These are phyloP conservation scores for Iberis amara DNA, from an alignment of 441 rosid species.

Conservation along the genomic window DNA sequence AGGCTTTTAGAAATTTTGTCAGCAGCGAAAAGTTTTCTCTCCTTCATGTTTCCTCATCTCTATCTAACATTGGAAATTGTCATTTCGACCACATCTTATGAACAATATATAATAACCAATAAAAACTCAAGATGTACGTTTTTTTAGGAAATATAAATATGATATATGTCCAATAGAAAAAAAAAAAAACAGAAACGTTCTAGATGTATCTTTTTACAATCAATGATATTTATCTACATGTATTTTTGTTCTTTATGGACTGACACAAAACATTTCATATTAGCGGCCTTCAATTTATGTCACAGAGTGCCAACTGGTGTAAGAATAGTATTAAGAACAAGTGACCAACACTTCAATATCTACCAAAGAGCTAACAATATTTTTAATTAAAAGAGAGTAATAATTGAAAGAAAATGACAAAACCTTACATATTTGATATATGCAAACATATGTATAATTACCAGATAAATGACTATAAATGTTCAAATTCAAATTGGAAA, in stretches of 20 bases:
- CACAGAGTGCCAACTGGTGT: slow-evolving; percentile 21
- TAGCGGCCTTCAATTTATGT: slow-evolving; percentile 26
- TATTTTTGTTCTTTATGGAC: slow-evolving; percentile 20
- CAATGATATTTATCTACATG: slow-evolving; percentile 1
- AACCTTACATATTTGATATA: no score
- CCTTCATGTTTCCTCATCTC: slow-evolving; percentile 23
- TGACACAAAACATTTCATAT: slow-evolving; percentile 19
- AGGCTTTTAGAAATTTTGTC: no score
- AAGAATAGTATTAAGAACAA: slow-evolving; percentile 3
- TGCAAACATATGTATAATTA: no score
- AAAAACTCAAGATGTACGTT: slow-evolving; percentile 6
- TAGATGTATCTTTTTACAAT: slow-evolving; percentile 24
- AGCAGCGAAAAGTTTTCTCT: background rate
- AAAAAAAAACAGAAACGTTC: no score
- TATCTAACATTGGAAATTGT: slow-evolving; percentile 28
- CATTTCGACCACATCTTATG: slow-evolving; percentile 25
- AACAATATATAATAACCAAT: slow-evolving; percentile 8
- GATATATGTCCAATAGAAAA: slow-evolving; percentile 9
- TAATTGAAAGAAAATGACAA: background rate
- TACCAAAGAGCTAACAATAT: background rate
- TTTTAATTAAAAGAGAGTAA: background rate
- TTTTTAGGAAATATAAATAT: slow-evolving; percentile 4
- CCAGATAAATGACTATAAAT: no score
- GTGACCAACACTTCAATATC: background rate
- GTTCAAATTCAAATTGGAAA: no score